Evolutionary conservation across 2,329 filamentous ascomycete genomes (phyloP).

Genomic region (Seiridium cupressi): DNA sequence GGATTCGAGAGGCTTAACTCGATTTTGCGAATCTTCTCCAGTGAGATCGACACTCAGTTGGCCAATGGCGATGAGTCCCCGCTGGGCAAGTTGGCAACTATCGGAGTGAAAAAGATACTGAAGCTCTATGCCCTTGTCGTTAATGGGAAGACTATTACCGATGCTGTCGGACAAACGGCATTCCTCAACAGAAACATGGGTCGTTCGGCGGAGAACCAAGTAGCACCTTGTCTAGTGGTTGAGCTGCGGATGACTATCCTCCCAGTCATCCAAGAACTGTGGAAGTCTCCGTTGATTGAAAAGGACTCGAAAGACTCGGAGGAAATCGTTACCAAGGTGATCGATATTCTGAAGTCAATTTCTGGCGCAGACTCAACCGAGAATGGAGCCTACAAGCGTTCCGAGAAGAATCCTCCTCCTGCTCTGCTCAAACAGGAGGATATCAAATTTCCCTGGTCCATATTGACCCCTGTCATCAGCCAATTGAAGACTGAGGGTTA

Average conservation of each 20-base stretch:
- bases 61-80: constrained; percentile 41
- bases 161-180: constrained; percentile 62
- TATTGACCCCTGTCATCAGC: constrained; percentile 21
- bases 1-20: constrained; percentile 73
- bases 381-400: constrained; percentile 57
- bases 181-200: constrained; percentile 39
- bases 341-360: constrained; percentile 80
- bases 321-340: constrained; percentile 72
- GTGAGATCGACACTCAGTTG: constrained; percentile 45
- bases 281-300: constrained; percentile 82
- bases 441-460: constrained; percentile 45
- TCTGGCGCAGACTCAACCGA: constrained; percentile 73
- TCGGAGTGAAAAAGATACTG: constrained; percentile 77
- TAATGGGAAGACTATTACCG: constrained; percentile 75
- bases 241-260: constrained; percentile 81
- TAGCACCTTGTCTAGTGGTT: constrained; percentile 74
- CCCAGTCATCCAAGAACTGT: constrained; percentile 73
- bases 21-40: constrained; percentile 68
- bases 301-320: constrained; percentile 77
- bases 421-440: constrained; percentile 42
- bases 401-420: constrained; percentile 48
- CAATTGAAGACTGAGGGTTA: constrained; percentile 31
- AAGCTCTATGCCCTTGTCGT: constrained; percentile 76
- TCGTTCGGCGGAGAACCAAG: constrained; percentile 37
- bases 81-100: constrained; percentile 47